Evolutionary conservation across 352 stramenopile genomes (phyloP).

Genomic region (Halophytophthora batemanensis): DNA sequence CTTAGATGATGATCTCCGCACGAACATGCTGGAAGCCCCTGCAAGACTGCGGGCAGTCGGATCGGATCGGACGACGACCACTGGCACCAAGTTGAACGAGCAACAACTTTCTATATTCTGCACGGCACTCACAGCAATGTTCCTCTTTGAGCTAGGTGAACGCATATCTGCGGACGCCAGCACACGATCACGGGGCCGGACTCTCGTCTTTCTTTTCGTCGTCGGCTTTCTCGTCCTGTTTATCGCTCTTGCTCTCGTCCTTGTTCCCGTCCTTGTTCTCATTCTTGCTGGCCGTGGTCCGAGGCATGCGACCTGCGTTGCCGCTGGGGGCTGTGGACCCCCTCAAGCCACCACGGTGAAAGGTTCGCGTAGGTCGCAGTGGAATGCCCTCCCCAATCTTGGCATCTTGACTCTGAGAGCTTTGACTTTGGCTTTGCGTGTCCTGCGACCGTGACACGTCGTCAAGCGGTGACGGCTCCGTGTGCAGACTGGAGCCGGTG

Average conservation of each 20-base stretch:
- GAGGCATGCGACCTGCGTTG: not conserved
- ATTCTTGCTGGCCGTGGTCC: not conserved
- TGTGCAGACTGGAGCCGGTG: conserved; percentile 19
- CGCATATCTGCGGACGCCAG: not conserved
- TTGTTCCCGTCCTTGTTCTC: not conserved
- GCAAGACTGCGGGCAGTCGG: not conserved
- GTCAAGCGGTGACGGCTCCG: conserved; percentile 22
- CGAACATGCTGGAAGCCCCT: conserved; percentile 22
- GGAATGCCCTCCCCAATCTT: not conserved
- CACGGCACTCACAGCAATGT: too few relatives aligned
- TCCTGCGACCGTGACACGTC: conserved; percentile 10
- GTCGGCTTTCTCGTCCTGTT: conserved; percentile 3
- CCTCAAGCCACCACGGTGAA: too few relatives aligned
- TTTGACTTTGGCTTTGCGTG: conserved; percentile 19
- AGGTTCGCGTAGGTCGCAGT: too few relatives aligned
- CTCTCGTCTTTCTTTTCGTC: conserved; percentile 22
- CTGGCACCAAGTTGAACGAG: conserved; percentile 1
- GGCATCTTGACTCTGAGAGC: conserved; percentile 2
- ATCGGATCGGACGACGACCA: not conserved
- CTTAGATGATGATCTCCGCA: conserved; percentile 11
- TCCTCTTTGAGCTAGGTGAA: too few relatives aligned
- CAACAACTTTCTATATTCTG: conserved; percentile 1
- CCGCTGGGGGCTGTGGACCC: too few relatives aligned
- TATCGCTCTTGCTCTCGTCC: conserved; percentile 6
- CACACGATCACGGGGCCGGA: conserved; percentile 8